A percentile compares a stretch with the other conserved stretches of the same genome.
Evolutionary conservation across 495 filamentous ascomycete genomes (phyloP).

Genomic region (Talaromyces borbonicus): DNA sequence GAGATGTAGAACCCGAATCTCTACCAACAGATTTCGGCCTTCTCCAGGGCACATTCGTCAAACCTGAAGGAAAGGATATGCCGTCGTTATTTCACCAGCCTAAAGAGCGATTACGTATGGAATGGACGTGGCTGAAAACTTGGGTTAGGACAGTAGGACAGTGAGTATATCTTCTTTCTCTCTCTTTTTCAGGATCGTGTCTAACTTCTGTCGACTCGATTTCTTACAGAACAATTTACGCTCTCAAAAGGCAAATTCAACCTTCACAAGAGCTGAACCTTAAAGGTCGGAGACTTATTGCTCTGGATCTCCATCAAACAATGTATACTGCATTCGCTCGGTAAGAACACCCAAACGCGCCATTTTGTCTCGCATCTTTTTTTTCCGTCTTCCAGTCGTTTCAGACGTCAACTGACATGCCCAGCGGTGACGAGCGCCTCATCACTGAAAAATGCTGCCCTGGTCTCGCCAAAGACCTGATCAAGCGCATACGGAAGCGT

Average conservation of each 20-base stretch:
- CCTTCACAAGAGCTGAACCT: constrained; percentile 25
- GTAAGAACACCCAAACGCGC: constrained; percentile 34
- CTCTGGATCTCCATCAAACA: constrained; percentile 46
- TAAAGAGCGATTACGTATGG: constrained; percentile 31
- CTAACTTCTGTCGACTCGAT: constrained; percentile 5
- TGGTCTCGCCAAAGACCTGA: constrained; percentile 48
- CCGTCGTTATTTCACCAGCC: constrained; percentile 45
- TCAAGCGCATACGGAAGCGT: constrained; percentile 45
- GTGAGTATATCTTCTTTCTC: constrained; percentile 19
- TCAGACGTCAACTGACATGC: constrained; percentile 3
- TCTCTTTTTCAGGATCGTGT: not conserved
- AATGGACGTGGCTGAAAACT: constrained; percentile 37
- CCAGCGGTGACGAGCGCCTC: constrained; percentile 46
- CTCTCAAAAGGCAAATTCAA: constrained; percentile 25
- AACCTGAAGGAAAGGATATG: constrained; percentile 44
- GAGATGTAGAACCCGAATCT: constrained; percentile 15
- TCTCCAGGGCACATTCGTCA: constrained; percentile 48
- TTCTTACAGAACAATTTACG: constrained; percentile 30
- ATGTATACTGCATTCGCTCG: constrained; percentile 67
- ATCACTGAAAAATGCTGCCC: constrained; percentile 50
- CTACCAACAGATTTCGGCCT: constrained; percentile 45
- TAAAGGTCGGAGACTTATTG: constrained; percentile 30
- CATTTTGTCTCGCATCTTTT: too few species aligned
- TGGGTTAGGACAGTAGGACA: constrained; percentile 27
- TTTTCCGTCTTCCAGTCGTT: not conserved